Percentiles rank a stretch among this genome's conserved stretches.
These are phyloP conservation scores for Aspergillus versicolor DNA, from an alignment of 2,329 filamentous ascomycete species.

Conservation along the genomic window DNA sequence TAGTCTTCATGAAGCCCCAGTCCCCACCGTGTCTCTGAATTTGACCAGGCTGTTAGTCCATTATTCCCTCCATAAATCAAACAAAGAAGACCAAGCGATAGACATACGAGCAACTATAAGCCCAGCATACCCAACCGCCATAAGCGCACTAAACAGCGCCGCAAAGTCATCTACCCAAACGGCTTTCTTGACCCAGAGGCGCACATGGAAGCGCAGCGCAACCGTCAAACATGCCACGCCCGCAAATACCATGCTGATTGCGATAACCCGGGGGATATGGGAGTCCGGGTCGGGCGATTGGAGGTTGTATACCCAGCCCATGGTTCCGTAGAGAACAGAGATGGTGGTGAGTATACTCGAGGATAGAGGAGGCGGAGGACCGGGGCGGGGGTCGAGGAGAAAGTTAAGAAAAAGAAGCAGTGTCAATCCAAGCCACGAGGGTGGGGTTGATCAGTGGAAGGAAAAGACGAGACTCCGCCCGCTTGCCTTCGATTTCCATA, in stretches of 20 bases:
- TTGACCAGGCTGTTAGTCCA: background rate
- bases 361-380: too few relatives aligned
- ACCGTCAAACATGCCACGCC: conserved; percentile 23
- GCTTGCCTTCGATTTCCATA: too few relatives aligned
- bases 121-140: conserved; percentile 19
- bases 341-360: too few relatives aligned
- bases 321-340: conserved; percentile 6
- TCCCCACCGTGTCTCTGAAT: background rate
- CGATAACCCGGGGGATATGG: conserved; percentile 22
- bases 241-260: conserved; percentile 23
- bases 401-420: too few relatives aligned
- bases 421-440: too few relatives aligned
- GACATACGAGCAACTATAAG: conserved; percentile 20
- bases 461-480: too few relatives aligned
- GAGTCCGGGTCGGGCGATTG: conserved; percentile 22
- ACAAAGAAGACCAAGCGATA: too few relatives aligned
- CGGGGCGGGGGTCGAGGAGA: too few relatives aligned
- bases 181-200: conserved; percentile 18
- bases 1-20: background rate
- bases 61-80: too few relatives aligned
- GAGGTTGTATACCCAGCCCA: conserved; percentile 33
- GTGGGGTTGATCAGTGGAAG: too few relatives aligned
- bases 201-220: conserved; percentile 25
- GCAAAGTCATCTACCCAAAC: conserved; percentile 30
- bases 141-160: conserved; percentile 21